Percentiles rank a stretch among this genome's conserved stretches.
These are phyloP conservation scores for Penicillium crustosum DNA, from an alignment of 2,329 filamentous ascomycete genomes.

Conservation along the genomic window DNA sequence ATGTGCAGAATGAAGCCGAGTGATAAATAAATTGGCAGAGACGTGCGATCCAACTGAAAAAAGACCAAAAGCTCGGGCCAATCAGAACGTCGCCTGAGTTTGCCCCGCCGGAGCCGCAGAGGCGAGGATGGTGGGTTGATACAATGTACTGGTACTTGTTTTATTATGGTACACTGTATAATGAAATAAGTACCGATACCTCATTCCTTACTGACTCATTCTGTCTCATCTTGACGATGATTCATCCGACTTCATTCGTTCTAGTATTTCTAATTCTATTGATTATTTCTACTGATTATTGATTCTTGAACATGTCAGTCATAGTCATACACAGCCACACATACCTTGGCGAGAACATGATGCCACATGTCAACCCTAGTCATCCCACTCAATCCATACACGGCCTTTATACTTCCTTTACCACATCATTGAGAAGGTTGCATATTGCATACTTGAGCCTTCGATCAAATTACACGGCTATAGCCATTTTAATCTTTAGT, in stretches of 20 bases:
- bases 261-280: not conserved
- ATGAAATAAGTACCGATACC: slow-evolving; percentile 5
- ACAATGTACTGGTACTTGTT: slow-evolving; percentile 8
- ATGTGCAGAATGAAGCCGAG: slow-evolving; percentile 5
- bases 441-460: too few species aligned
- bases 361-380: not conserved
- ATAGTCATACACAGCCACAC: not conserved
- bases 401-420: not conserved
- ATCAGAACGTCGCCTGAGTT: slow-evolving; percentile 9
- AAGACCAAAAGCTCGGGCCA: slow-evolving; percentile 28
- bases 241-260: not conserved
- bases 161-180: not conserved
- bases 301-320: not conserved
- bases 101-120: slow-evolving; percentile 20
- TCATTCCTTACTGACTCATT: slow-evolving; percentile 22
- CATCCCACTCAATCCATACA: not conserved
- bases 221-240: slow-evolving; percentile 25
- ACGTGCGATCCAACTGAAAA: slow-evolving; percentile 17
- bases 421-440: too few species aligned
- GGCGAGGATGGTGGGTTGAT: slow-evolving; percentile 6
- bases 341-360: not conserved
- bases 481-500: too few species aligned
- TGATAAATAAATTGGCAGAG: slow-evolving; percentile 15
- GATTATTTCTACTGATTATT: too few species aligned
- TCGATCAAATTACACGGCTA: too few species aligned